phyloP scores from a whole-genome alignment of 2,329 filamentous ascomycete species.

The Fusarium setosum region DNA sequence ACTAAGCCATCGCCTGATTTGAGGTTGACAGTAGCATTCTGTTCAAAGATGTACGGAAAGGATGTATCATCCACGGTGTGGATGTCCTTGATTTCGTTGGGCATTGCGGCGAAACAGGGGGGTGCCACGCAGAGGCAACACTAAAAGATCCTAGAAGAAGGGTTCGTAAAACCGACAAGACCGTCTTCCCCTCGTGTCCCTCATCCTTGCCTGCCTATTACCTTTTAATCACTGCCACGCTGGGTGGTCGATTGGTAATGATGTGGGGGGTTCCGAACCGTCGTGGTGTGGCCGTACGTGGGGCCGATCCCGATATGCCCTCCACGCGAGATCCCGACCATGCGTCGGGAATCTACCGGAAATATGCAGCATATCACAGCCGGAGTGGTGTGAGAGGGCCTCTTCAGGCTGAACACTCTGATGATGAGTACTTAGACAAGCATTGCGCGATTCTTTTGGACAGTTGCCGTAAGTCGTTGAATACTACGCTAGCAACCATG shows the following conservation, averaged over 20 bases:
- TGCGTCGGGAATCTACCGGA: background rate
- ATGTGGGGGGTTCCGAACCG: slow-evolving; percentile 28
- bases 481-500: slow-evolving; percentile 7
- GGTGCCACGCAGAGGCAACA: background rate
- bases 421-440: background rate
- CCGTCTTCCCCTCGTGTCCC: background rate
- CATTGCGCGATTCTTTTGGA: background rate
- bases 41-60: slow-evolving; percentile 55
- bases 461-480: no score
- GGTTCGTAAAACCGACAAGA: background rate
- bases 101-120: slow-evolving; percentile 35
- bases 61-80: slow-evolving; percentile 43
- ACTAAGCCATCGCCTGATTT: slow-evolving; percentile 43
- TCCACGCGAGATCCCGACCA: background rate
- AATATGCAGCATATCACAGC: background rate
- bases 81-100: slow-evolving; percentile 45
- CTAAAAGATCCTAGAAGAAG: background rate
- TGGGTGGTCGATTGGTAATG: background rate
- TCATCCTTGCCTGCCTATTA: background rate
- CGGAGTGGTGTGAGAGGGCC: background rate
- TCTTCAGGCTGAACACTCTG: background rate
- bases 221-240: background rate
- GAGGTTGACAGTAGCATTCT: slow-evolving; percentile 44
- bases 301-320: slow-evolving; percentile 29
- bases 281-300: slow-evolving; percentile 6